Conservation (phyloP, 2,329 filamentous ascomycete species). For the Penicillium sp. region DNA sequence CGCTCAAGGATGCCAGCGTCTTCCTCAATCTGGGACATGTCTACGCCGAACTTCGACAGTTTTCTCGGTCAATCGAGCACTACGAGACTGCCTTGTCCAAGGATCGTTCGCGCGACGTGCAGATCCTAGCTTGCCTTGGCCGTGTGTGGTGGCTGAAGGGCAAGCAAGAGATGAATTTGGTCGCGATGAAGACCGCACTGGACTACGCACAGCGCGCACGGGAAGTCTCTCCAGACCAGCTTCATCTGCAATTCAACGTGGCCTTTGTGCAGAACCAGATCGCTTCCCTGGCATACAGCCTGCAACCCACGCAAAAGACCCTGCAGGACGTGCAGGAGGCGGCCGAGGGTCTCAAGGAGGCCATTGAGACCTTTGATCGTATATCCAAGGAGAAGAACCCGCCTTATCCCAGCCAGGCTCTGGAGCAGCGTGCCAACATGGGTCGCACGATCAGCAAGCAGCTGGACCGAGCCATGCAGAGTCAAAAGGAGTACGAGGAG, state of each 20-base stretch:
- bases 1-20: conserved; percentile 79
- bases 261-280: conserved; percentile 96
- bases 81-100: conserved; percentile 82
- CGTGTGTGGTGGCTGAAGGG: conserved; percentile 82
- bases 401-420: conserved; percentile 83
- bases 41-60: conserved; percentile 86
- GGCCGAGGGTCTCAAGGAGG: conserved; percentile 73
- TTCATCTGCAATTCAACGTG: conserved; percentile 95
- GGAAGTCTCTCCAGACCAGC: conserved; percentile 71
- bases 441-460: conserved; percentile 91
- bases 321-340: conserved; percentile 77
- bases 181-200: conserved; percentile 60
- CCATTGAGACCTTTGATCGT: conserved; percentile 65
- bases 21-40: conserved; percentile 92
- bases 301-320: conserved; percentile 72
- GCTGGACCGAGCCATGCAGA: conserved; percentile 76
- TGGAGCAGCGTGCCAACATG: conserved; percentile 97
- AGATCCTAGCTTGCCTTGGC: conserved; percentile 78
- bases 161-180: conserved; percentile 60
- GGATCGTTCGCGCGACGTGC: conserved; percentile 71
- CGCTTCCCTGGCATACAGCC: conserved; percentile 69
- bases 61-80: conserved; percentile 82
- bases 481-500: conserved; percentile 85
- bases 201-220: conserved; percentile 65
- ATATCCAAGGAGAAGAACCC: conserved; percentile 61